Percentiles rank a stretch among this genome's conserved stretches.
These are phyloP conservation scores for Phellinidium pouzarii DNA, from an alignment of 1,284 basidiomycete species.

Conservation along the genomic window DNA sequence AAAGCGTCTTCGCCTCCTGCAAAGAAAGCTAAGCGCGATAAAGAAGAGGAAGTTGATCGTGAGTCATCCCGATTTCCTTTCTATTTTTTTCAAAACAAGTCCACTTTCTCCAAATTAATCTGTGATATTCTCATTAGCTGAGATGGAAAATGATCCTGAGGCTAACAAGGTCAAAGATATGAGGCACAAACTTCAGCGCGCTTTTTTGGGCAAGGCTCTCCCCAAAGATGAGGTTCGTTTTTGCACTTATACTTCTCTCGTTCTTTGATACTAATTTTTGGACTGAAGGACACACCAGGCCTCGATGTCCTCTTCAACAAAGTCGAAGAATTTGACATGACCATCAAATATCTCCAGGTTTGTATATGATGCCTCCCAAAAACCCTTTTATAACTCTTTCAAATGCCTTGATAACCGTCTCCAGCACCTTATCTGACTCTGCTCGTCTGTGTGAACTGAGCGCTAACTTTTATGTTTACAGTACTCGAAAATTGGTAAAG, in stretches of 20 bases:
- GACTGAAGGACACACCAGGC: conserved; percentile 64
- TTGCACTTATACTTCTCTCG: conserved; percentile 9
- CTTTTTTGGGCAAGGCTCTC: conserved; percentile 61
- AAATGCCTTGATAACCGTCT: conserved; percentile 5
- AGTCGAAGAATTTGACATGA: conserved; percentile 85
- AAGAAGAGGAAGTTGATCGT: conserved; percentile 50
- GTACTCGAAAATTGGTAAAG: conserved; percentile 97
- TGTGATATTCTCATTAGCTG: conserved; percentile 27
- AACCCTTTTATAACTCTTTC: not conserved
- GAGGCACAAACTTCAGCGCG: conserved; percentile 87
- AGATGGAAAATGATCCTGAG: conserved; percentile 58
- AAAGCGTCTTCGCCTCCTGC: conserved; percentile 52
- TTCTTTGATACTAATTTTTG: conserved; percentile 14
- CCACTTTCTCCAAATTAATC: conserved; percentile 3
- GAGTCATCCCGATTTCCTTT: conserved; percentile 15
- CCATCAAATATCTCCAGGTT: conserved; percentile 76
- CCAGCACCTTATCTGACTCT: conserved; percentile 21
- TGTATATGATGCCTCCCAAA: conserved; percentile 25
- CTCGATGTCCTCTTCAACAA: conserved; percentile 75
- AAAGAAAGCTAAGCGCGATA: conserved; percentile 63
- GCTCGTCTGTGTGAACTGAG: conserved; percentile 22
- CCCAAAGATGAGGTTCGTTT: conserved; percentile 45
- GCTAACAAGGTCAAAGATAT: conserved; percentile 76
- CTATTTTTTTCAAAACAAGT: conserved; percentile 11
- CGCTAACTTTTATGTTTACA: conserved; percentile 29